A percentile compares a stretch with the other conserved stretches of the same genome.
These are phyloP conservation scores for Knufia petricola DNA, from an alignment of 2,329 filamentous ascomycete species.

Conservation along the genomic window DNA sequence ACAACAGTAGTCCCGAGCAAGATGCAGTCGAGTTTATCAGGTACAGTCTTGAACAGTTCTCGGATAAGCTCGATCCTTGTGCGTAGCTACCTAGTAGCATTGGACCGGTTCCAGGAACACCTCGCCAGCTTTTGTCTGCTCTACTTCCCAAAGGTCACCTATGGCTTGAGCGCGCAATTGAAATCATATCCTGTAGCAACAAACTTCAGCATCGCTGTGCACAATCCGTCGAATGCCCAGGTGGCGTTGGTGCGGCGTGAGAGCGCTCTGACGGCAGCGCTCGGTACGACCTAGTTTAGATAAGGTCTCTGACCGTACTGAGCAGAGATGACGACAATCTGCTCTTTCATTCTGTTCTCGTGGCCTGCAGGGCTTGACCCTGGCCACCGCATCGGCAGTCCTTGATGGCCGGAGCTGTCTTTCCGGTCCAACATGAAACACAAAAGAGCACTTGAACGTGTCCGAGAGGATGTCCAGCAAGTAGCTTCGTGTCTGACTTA, in stretches of 20 bases:
- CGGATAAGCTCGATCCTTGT: conserved; percentile 17
- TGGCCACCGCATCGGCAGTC: too few relatives aligned
- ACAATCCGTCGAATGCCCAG: conserved; percentile 19
- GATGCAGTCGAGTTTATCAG: conserved; percentile 15
- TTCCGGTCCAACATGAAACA: too few relatives aligned
- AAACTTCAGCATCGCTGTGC: conserved; percentile 20
- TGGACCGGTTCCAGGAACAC: conserved; percentile 18
- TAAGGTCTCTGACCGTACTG: too few relatives aligned
- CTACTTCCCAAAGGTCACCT: conserved; percentile 18
- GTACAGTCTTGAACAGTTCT: conserved; percentile 15
- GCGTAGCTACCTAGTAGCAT: conserved; percentile 14
- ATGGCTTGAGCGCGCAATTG: conserved; percentile 19
- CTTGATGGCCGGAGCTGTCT: too few relatives aligned
- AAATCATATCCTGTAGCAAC: conserved; percentile 18
- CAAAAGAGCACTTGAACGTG: too few relatives aligned
- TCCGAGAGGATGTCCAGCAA: too few relatives aligned
- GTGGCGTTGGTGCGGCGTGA: conserved; percentile 18
- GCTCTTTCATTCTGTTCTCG: too few relatives aligned
- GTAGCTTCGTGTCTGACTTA: too few relatives aligned
- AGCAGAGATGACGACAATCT: too few relatives aligned
- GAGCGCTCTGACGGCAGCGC: too few relatives aligned
- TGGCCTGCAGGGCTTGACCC: too few relatives aligned
- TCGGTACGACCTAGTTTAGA: too few relatives aligned
- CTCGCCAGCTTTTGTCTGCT: conserved; percentile 18
- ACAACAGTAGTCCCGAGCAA: conserved; percentile 9